phyloP scores from a whole-genome alignment of 768 basidiomycete species.

The Saitozyma sp. region DNA sequence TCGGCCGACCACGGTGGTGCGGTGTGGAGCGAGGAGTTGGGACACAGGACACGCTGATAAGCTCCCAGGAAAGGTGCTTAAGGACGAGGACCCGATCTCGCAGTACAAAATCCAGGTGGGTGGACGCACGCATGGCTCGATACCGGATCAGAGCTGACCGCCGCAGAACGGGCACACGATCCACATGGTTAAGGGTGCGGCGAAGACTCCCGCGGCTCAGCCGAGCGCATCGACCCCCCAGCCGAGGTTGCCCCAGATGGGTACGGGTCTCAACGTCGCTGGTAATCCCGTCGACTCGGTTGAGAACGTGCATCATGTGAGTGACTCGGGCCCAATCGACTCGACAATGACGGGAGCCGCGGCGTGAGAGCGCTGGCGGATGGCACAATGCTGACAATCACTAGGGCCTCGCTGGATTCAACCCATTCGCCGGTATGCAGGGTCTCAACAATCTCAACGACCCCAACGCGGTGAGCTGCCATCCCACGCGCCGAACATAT shows the following conservation, averaged over 20 bases:
- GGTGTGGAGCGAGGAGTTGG: background rate
- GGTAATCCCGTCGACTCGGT: slow-evolving; percentile 62
- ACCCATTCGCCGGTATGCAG: slow-evolving; percentile 82
- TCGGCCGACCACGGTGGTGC: slow-evolving; percentile 1
- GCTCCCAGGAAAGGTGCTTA: slow-evolving; percentile 53
- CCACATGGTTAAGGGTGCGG: slow-evolving; percentile 88
- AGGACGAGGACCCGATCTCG: slow-evolving; percentile 70
- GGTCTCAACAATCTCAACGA: slow-evolving; percentile 81
- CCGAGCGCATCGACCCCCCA: slow-evolving; percentile 52
- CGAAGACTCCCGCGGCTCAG: slow-evolving; percentile 58
- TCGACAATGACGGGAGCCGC: background rate
- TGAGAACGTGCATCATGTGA: slow-evolving; percentile 46
- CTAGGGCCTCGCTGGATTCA: slow-evolving; percentile 58
- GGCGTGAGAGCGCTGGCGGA: background rate
- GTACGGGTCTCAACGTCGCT: slow-evolving; percentile 79
- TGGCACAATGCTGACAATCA: background rate
- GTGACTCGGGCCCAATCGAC: background rate
- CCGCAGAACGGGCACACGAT: slow-evolving; percentile 67
- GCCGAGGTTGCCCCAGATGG: slow-evolving; percentile 69
- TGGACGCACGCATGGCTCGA: background rate
- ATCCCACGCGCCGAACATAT: background rate
- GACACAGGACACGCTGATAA: background rate
- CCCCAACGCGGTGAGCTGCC: slow-evolving; percentile 77
- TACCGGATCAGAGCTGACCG: background rate
- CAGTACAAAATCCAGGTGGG: slow-evolving; percentile 83